These are phyloP conservation scores for Noccaea caerulescens DNA, from an alignment of 345 rosid genomes.

Conservation along the genomic window DNA sequence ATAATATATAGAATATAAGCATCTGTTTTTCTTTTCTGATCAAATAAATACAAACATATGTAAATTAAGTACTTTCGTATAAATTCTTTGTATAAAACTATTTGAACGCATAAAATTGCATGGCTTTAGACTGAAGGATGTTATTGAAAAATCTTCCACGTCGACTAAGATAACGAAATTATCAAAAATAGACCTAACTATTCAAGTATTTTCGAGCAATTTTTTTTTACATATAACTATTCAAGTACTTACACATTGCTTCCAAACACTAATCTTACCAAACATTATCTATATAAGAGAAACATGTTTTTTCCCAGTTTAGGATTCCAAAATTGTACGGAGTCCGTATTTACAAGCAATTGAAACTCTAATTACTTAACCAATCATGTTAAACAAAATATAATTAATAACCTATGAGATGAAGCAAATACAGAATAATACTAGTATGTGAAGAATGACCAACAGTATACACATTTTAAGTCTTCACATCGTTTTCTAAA, in stretches of 20 bases:
- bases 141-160: neutral
- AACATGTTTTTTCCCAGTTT: no score
- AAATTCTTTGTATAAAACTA: neutral
- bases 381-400: neutral
- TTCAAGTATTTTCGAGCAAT: neutral
- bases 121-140: neutral
- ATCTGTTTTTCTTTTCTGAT: neutral
- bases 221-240: neutral
- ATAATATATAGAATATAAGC: neutral
- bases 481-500: neutral
- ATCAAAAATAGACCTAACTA: neutral
- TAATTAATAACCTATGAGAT: neutral
- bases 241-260: no score
- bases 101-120: neutral
- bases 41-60: no score
- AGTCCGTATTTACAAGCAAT: neutral
- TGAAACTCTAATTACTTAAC: neutral
- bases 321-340: no score
- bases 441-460: neutral
- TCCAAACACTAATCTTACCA: no score
- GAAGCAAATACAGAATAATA: neutral
- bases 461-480: neutral
- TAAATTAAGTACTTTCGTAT: neutral
- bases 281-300: no score
- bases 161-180: slow-evolving; percentile 11